phyloP scores from a whole-genome alignment of 108 stramenopile species.

The Cyclostephanos tholiformis region DNA sequence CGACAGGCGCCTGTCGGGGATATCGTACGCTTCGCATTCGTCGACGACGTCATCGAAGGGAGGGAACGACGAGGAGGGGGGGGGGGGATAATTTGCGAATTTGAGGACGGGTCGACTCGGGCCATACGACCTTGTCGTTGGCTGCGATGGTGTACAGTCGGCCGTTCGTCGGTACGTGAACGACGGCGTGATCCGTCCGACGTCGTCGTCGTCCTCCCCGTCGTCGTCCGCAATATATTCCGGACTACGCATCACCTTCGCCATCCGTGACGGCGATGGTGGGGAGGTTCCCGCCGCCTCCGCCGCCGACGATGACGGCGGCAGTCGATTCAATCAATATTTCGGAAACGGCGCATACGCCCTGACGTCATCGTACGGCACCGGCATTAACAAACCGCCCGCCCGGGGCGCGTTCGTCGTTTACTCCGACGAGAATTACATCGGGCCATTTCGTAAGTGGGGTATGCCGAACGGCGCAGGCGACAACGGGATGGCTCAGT shows the following conservation, averaged over 20 bases:
- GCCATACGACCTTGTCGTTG: conserved; percentile 80
- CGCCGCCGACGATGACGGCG: conserved; percentile 13
- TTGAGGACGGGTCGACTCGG: conserved; percentile 66
- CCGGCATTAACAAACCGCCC: conserved; percentile 50
- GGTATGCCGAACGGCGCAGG: neutral
- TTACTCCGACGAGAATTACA: conserved; percentile 68
- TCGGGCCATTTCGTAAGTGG: conserved; percentile 70
- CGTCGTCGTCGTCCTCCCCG: neutral
- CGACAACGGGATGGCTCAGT: neutral
- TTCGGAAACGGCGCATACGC: conserved; percentile 81
- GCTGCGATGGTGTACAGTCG: conserved; percentile 81
- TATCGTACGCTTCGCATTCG: conserved; percentile 26
- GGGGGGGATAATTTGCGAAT: conserved; percentile 55
- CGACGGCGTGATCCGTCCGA: conserved; percentile 39
- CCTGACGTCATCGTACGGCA: conserved; percentile 69
- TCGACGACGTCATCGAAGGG: neutral
- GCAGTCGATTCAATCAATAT: conserved; percentile 48
- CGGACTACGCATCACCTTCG: conserved; percentile 76
- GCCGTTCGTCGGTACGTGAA: conserved; percentile 69
- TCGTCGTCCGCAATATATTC: conserved; percentile 68
- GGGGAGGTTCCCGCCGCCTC: neutral
- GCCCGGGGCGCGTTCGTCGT: conserved; percentile 65
- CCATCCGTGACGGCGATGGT: conserved; percentile 58
- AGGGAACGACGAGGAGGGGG: neutral
- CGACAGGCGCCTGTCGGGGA: conserved; percentile 49